These are phyloP conservation scores for Juglanconis sp. DNA, from an alignment of 2,329 filamentous ascomycete species.

Conservation along the genomic window DNA sequence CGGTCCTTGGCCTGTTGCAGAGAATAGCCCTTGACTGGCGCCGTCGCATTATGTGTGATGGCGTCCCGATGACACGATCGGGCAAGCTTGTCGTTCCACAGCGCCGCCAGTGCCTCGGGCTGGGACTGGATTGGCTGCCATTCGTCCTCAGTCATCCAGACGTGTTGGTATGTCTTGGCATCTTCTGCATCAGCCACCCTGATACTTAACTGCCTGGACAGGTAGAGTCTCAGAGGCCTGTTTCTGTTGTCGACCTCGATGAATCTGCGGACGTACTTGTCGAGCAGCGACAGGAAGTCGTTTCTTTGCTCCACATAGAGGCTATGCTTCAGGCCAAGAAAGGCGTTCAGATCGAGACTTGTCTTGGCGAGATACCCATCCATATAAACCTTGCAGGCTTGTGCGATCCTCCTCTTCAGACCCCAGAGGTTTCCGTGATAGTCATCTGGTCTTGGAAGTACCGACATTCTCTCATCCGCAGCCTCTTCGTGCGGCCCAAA, in stretches of 20 bases:
- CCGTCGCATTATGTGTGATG: neutral
- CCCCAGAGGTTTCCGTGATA: neutral
- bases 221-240: neutral
- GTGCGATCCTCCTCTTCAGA: neutral
- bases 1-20: too few relatives aligned
- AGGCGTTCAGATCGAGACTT: neutral
- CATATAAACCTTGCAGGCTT: neutral
- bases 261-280: neutral
- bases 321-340: neutral
- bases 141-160: neutral
- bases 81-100: neutral
- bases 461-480: neutral
- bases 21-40: too few relatives aligned
- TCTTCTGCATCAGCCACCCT: neutral
- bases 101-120: neutral
- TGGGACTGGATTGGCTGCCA: neutral
- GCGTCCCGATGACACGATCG: neutral
- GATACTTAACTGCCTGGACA: neutral
- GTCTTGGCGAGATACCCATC: neutral
- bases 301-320: neutral
- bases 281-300: neutral
- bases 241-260: neutral
- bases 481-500: neutral
- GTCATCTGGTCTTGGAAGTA: neutral
- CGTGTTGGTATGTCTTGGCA: neutral